These are phyloP conservation scores for Aspergillus sp. DNA, from an alignment of 2,329 filamentous ascomycete genomes.

Conservation along the genomic window DNA sequence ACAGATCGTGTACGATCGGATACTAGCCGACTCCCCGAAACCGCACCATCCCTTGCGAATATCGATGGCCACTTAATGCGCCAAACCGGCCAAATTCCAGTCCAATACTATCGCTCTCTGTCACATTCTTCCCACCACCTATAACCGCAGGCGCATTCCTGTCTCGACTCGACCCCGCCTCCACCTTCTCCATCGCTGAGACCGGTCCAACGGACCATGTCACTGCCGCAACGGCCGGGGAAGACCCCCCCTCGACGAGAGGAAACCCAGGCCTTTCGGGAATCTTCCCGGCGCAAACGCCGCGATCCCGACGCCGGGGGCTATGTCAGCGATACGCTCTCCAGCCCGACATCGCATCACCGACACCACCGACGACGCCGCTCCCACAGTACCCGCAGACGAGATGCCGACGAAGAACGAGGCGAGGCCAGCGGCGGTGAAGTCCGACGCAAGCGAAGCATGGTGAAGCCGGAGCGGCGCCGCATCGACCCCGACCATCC, in stretches of 20 bases:
- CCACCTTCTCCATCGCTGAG: background rate
- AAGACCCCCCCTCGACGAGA: constrained; percentile 60
- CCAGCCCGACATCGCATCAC: constrained; percentile 32
- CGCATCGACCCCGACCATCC: constrained; percentile 83
- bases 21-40: background rate
- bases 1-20: background rate
- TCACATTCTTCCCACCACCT: background rate
- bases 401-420: constrained; percentile 50
- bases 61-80: too few species aligned
- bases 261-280: constrained; percentile 63
- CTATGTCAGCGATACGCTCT: constrained; percentile 35
- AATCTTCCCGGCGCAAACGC: constrained; percentile 65
- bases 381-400: constrained; percentile 46
- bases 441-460: constrained; percentile 72
- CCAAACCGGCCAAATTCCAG: too few species aligned
- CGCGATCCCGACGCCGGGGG: constrained; percentile 67
- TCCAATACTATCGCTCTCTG: background rate
- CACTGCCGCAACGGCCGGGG: constrained; percentile 61
- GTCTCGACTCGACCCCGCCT: too few species aligned
- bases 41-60: too few species aligned
- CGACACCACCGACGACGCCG: constrained; percentile 40
- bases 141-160: background rate
- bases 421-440: constrained; percentile 49
- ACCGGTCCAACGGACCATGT: constrained; percentile 35
- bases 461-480: constrained; percentile 85